Evolutionary conservation across 2,329 filamentous ascomycete genomes (phyloP).

Genomic region (Cyphellophora attinorum): DNA sequence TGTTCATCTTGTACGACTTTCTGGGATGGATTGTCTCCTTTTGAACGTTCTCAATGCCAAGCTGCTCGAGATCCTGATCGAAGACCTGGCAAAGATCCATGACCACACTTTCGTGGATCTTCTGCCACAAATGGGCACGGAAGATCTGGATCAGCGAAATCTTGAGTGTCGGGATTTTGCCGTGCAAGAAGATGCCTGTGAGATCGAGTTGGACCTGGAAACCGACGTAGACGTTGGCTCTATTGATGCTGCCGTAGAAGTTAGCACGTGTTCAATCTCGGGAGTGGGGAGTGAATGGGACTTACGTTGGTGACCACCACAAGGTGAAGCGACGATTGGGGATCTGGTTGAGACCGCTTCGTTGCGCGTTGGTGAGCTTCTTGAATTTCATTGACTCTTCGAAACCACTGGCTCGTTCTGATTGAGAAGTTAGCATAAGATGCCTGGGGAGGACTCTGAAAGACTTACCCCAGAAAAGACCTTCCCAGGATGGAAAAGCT

Average conservation of each 20-base stretch:
- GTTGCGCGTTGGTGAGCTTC: slow-evolving; percentile 93
- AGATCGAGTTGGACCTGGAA: slow-evolving; percentile 98
- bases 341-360: slow-evolving; percentile 95
- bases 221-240: slow-evolving; percentile 96
- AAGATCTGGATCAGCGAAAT: slow-evolving; percentile 99
- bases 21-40: slow-evolving; percentile 98
- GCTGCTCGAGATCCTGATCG: slow-evolving; percentile 88
- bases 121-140: slow-evolving; percentile 98
- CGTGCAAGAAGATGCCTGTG: slow-evolving; percentile 97
- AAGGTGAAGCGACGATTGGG: slow-evolving; percentile 96
- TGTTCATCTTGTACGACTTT: slow-evolving; percentile 99
- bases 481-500: slow-evolving; percentile 94
- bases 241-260: slow-evolving; percentile 55
- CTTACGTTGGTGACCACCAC: slow-evolving; percentile 65
- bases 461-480: slow-evolving; percentile 72
- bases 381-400: slow-evolving; percentile 84
- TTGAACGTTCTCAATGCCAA: slow-evolving; percentile 94
- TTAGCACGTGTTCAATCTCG: slow-evolving; percentile 1
- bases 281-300: no score
- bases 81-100: slow-evolving; percentile 99
- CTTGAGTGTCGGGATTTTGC: slow-evolving; percentile 95
- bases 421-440: not conserved
- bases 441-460: not conserved
- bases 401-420: slow-evolving; percentile 41
- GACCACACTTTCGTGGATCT: slow-evolving; percentile 96